A percentile compares a stretch with the other conserved stretches of the same genome.
phyloP scores from a whole-genome alignment of 2,329 filamentous ascomycete species.

The Microdochium trichocladiopsis region DNA sequence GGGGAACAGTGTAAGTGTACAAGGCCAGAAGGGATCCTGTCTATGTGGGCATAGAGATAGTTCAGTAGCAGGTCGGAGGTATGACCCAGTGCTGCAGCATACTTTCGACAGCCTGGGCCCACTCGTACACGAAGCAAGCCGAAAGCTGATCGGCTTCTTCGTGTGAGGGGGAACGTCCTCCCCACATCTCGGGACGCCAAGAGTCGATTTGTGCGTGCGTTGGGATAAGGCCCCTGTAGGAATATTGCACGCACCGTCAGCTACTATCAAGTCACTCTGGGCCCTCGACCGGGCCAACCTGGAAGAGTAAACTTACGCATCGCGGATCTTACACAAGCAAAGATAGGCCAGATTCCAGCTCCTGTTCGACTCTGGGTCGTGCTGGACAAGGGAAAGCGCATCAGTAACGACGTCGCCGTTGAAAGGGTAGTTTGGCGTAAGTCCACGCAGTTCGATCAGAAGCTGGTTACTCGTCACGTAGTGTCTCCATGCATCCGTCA shows the following conservation, averaged over 20 bases:
- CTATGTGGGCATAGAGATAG: too few species aligned
- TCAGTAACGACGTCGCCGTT: conserved; percentile 57
- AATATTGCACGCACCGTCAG: conserved; percentile 3
- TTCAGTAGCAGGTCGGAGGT: conserved; percentile 53
- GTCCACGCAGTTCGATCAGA: conserved; percentile 59
- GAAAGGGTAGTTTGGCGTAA: conserved; percentile 63
- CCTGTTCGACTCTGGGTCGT: conserved; percentile 57
- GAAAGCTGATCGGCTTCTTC: conserved; percentile 53
- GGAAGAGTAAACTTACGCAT: too few species aligned
- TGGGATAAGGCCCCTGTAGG: conserved; percentile 47
- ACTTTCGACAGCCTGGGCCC: conserved; percentile 55
- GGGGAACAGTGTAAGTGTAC: too few species aligned
- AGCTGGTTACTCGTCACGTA: conserved; percentile 67
- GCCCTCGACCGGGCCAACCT: too few species aligned
- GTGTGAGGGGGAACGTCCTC: conserved; percentile 43
- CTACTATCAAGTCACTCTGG: background rate
- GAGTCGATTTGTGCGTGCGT: conserved; percentile 57
- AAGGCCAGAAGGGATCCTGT: too few species aligned
- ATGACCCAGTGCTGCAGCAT: conserved; percentile 64
- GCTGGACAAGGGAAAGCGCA: conserved; percentile 55
- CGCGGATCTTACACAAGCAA: conserved; percentile 57
- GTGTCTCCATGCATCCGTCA: conserved; percentile 65
- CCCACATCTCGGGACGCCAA: conserved; percentile 63
- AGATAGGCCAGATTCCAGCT: conserved; percentile 77
- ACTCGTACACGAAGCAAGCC: conserved; percentile 58